Conservation (phyloP, 495 filamentous ascomycete species). For the Alectoria sarmentosa region DNA sequence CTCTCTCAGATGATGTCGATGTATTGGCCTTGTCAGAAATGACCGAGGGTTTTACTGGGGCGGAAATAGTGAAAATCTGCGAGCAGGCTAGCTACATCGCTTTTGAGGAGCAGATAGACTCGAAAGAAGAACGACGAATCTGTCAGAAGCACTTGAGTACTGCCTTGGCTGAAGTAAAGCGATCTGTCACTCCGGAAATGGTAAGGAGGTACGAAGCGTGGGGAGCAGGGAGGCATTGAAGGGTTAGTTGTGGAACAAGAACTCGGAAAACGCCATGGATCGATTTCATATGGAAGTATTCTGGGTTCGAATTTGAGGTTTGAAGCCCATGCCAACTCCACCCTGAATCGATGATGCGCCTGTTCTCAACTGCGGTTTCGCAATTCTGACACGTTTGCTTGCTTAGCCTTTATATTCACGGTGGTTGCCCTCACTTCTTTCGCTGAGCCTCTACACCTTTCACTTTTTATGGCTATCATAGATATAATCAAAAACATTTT, state of each 20-base stretch:
- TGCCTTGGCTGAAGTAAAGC: slow-evolving; percentile 55
- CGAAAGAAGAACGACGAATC: slow-evolving; percentile 43
- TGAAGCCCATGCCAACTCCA: neutral
- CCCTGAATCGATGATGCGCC: neutral
- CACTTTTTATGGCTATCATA: too few species aligned
- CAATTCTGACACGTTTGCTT: neutral
- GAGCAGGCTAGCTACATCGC: slow-evolving; percentile 55
- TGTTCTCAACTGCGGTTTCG: neutral
- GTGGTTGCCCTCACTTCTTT: neutral
- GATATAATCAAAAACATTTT: too few species aligned
- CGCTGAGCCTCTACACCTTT: too few species aligned
- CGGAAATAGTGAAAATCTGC: slow-evolving; percentile 81
- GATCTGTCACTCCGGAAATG: slow-evolving; percentile 62
- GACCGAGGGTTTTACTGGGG: slow-evolving; percentile 80
- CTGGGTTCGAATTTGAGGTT: neutral
- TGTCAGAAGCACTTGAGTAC: slow-evolving; percentile 55
- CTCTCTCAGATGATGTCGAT: slow-evolving; percentile 59
- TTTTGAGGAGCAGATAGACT: slow-evolving; percentile 47
- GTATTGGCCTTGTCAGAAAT: slow-evolving; percentile 55
- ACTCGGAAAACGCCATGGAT: neutral
- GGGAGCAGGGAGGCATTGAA: slow-evolving; percentile 9
- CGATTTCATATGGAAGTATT: neutral
- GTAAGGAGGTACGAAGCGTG: slow-evolving; percentile 57
- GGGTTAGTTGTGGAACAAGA: neutral
- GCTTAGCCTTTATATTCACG: too few species aligned